A percentile compares a stretch with the other conserved stretches of the same genome.
phyloP scores from a whole-genome alignment of 2,329 filamentous ascomycete genomes.

The Trichoderma arundinaceum region DNA sequence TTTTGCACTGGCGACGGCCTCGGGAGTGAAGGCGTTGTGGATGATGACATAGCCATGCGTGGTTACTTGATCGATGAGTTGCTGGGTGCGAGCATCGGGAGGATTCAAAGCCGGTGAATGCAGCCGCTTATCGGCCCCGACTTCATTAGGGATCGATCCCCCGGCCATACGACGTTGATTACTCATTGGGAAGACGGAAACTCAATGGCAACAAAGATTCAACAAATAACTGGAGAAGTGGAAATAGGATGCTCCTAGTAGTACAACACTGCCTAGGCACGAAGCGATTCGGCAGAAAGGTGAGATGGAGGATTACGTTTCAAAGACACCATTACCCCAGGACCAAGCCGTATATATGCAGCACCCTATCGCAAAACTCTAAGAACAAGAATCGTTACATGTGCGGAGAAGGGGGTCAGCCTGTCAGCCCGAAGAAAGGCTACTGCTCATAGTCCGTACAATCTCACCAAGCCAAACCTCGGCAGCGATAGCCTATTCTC shows the following conservation, averaged over 20 bases:
- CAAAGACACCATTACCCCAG: not conserved
- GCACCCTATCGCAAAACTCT: not conserved
- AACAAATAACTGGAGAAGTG: not conserved
- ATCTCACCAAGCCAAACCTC: not conserved
- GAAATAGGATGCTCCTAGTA: too few species aligned
- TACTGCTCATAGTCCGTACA: too few species aligned
- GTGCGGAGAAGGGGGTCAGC: not conserved
- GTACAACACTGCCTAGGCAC: too few species aligned
- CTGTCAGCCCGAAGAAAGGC: not conserved
- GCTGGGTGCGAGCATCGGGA: conserved; percentile 6
- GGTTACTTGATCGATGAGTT: conserved; percentile 34
- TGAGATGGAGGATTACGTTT: too few species aligned
- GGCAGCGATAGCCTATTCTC: not conserved
- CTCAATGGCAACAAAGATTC: not conserved
- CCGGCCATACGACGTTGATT: not conserved
- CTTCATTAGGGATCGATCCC: not conserved
- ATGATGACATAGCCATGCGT: conserved; percentile 46
- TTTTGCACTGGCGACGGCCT: conserved; percentile 40
- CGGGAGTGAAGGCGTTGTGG: conserved; percentile 40
- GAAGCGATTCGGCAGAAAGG: too few species aligned
- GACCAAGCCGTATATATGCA: not conserved
- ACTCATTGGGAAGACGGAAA: not conserved
- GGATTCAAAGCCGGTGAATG: not conserved
- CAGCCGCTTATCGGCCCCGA: not conserved
- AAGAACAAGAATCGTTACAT: not conserved